These are phyloP conservation scores for Phytophthora boehmeriae DNA, from an alignment of 352 stramenopile species.

Conservation along the genomic window DNA sequence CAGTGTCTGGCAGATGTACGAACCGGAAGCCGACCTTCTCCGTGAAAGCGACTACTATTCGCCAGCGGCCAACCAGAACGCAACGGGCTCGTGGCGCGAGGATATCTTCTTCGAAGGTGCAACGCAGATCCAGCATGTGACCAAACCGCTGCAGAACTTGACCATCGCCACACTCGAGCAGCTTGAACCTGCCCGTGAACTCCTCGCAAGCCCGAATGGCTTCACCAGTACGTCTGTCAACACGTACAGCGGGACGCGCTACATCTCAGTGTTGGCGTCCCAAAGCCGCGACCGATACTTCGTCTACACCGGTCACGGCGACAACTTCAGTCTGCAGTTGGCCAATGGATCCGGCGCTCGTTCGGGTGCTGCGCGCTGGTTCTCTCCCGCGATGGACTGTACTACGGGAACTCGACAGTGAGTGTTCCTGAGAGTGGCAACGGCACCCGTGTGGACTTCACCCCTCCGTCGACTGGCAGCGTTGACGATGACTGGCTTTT, in stretches of 20 bases:
- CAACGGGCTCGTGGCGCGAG: constrained; percentile 23
- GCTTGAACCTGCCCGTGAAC: constrained; percentile 16
- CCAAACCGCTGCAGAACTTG: constrained; percentile 24
- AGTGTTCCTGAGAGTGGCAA: constrained; percentile 7
- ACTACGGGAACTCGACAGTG: constrained; percentile 11
- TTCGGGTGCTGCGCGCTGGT: constrained; percentile 18
- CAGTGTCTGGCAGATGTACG: constrained; percentile 33
- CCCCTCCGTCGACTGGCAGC: constrained; percentile 14
- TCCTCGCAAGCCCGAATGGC: constrained; percentile 18
- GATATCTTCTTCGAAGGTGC: constrained; percentile 27
- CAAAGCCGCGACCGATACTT: constrained; percentile 13
- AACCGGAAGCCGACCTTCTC: constrained; percentile 18
- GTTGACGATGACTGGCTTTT: constrained; percentile 35
- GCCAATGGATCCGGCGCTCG: constrained; percentile 11
- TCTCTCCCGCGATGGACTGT: constrained; percentile 28
- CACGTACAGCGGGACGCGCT: constrained; percentile 18
- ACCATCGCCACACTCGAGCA: constrained; percentile 8
- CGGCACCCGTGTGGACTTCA: constrained; percentile 25
- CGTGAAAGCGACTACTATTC: constrained; percentile 26
- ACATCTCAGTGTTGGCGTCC: constrained; percentile 24
- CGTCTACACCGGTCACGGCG: constrained; percentile 28
- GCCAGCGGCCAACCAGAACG: constrained; percentile 15
- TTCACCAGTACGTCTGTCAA: constrained; percentile 13
- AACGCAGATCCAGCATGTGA: constrained; percentile 26
- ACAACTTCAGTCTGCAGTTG: constrained; percentile 23